Base-by-base conservation (phyloP, 345 rosid genomes). In the Turnera subulata region DNA sequence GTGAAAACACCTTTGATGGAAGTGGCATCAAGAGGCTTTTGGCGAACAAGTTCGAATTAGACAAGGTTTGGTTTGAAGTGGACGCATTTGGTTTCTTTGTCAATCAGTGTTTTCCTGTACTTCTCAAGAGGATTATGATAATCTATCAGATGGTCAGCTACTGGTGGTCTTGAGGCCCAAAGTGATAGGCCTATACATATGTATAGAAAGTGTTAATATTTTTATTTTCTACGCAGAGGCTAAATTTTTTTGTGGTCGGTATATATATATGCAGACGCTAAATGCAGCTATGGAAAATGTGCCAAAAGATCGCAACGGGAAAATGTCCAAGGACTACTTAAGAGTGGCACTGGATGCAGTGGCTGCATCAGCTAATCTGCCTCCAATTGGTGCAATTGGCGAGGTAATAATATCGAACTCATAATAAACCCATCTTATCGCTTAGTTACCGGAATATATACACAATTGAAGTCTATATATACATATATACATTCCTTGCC, bases 1-100 rank as follows among this genome's bases (percentile, higher is more conserved):
- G 84, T 26, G 97, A 88, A 55, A 85, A 82, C 71, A 85, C 78
- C 48, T 90, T 85, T 35, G 92, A 94, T 70, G 99, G 97, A 63
- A 85, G 76, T 59, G 91, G 82, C 64, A 79, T 90, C 23, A 82
- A 66, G 76, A 82, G 83, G 64, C 82, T 94, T 22, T 64, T 88
- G 50, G 58, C 83, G 59, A 90, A 88, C 70, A 90, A 90, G 77
- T 85, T 87, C 42, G 99, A 94, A 57, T 64, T 84, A 8, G 96
- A 90, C 52, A 88, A 90, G 95, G 97, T 89, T 55, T 48, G 60
- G 11, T 26, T 46, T 46, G 19, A 13, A 4, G 12, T 11, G 33
- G 1, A 38, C 4, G 15, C n/a, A 45, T 1, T 17, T 32, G 17
- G 16, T 13, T 50, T 22, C 22, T 25, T 48, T 22, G 15, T 26